A percentile compares a stretch with the other conserved stretches of the same genome.
These are phyloP conservation scores for Piper betle DNA, from an alignment of 164 flowering plant genomes.

Conservation along the genomic window DNA sequence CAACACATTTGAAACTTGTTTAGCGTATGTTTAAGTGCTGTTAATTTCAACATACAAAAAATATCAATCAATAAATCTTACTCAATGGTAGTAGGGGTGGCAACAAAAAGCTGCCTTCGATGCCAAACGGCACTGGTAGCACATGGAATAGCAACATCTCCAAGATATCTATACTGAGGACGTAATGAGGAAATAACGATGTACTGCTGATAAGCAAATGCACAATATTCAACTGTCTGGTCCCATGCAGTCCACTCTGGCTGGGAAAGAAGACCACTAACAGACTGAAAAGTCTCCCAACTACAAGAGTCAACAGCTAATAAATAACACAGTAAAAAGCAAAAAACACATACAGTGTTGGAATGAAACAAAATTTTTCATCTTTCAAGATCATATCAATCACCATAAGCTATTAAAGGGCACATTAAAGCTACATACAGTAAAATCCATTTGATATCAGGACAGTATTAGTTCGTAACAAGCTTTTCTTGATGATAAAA, in stretches of 20 bases:
- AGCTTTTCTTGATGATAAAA: no score
- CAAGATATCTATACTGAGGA: constrained; percentile 91
- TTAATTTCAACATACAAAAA: no score
- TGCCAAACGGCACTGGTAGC: constrained; percentile 99
- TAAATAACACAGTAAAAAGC: constrained; percentile 2
- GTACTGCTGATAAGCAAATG: constrained; percentile 85
- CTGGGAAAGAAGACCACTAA: constrained; percentile 89
- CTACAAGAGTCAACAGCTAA: constrained; percentile 32
- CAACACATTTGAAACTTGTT: background rate
- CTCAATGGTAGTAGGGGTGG: constrained; percentile 95
- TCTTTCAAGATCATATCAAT: background rate
- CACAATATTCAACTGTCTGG: constrained; percentile 97
- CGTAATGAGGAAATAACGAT: constrained; percentile 89
- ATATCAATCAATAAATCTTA: constrained; percentile 20
- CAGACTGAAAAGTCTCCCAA: constrained; percentile 97
- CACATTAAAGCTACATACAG: no score
- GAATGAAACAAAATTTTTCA: background rate
- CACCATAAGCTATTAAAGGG: background rate
- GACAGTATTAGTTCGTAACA: no score
- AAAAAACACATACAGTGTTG: background rate
- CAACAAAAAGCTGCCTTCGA: constrained; percentile 92
- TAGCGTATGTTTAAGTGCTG: no score
- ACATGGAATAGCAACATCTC: constrained; percentile 94
- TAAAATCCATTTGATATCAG: no score
- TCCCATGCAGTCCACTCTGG: constrained; percentile 99